Evolutionary conservation across 352 stramenopile genomes (phyloP), one percentile per base, ranked within the genome.

Genomic region (Phytophthora tentaculata): DNA sequence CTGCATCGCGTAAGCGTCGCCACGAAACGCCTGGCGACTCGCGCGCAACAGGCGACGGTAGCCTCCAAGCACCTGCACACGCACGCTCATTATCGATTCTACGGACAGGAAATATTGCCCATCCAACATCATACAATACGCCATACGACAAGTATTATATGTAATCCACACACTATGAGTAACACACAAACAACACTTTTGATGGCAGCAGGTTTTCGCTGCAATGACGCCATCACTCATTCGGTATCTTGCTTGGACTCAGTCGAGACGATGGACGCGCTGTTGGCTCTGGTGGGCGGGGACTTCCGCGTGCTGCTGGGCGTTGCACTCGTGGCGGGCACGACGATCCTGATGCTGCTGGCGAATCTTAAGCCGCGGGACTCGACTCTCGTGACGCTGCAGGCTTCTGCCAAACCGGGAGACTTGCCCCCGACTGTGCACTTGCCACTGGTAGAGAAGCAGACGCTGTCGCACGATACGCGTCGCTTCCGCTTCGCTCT

Each of bases 401-500:
- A 89, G 60, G 51, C 81, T 5, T 56, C 73, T 19, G 67, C 67
- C 19, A 77, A 76, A 5, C 63, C 69, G n/a, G 74, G 70, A 24
- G 65, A 70, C 55, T 59, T 71, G 12, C 74, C 73, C 8, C 59
- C 64, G 0, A 82, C 79, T 1, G 86, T 94, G 32, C 74, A 83
- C n/a, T 55, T 96, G 65, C 79, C 85, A 22, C 82, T 99, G 10
- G 74, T 98, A 3, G 86, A 96, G 57, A 98, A 98, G 73, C 90
- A 98, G 66, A 73, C 48, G 19, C 64, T 99, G 13, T 97, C 89
- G 26, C 95, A 98, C 71, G 95, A 99, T 77, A 98, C 94, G 43
- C 83, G 91, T n/a, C 84, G 86, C 73, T 98, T 98, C 71, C 97
- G 94, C 50, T 98, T 99, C 73, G 91, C 73, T n/a, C 72, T 98